Evolutionary conservation across 2,329 filamentous ascomycete species (phyloP), one percentile per base, ranked within the genome.

Genomic region (Fusarium haematococcum): DNA sequence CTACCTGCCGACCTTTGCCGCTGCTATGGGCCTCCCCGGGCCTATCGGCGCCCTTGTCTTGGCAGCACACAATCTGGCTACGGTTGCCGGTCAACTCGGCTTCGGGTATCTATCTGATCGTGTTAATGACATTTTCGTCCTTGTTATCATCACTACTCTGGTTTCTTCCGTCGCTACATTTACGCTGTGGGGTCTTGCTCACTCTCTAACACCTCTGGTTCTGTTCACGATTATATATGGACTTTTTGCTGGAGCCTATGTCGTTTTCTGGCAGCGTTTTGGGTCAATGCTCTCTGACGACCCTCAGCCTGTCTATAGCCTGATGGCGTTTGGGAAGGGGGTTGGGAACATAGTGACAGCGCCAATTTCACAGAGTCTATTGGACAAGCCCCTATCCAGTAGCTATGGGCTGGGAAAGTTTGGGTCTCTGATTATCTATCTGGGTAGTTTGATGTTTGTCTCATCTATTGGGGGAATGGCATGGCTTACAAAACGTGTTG

Each of bases 161-260:
- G 39, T 43, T 23, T 43, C 39, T 23, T 43, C 39, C n/a, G n/a
- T 23, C 11, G 39, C 39, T 14, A 7, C n/a, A 20, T 20, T 43
- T 43, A 43, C 39, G 6, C 39, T 43, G n/a, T 43, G 39, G 39
- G n/a, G 39, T 2, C 39, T 43, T 43, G 39, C 39, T 14, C 39
- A 43, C 39, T 43, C 23, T n/a, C 2, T 52, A 1, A 13, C 50
- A 18, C 27, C 27, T 20, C 30, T 56, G 18, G 2, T 56, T 8
- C 11, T 56, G 25, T 91, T 91, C 75, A 84, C 86, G 5, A 78
- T 90, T 6, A 80, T 85, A 1, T 91, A 88, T 74, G 90, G 89
- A 4, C 87, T 90, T 79, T 91, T 91, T 65, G 88, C 88, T 0
- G 86, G 88, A 5, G 75, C 69, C 5, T 80, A 73, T 67, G 69